Base-by-base conservation (phyloP, 1,284 basidiomycete genomes). In the Cerioporus squamosus region DNA sequence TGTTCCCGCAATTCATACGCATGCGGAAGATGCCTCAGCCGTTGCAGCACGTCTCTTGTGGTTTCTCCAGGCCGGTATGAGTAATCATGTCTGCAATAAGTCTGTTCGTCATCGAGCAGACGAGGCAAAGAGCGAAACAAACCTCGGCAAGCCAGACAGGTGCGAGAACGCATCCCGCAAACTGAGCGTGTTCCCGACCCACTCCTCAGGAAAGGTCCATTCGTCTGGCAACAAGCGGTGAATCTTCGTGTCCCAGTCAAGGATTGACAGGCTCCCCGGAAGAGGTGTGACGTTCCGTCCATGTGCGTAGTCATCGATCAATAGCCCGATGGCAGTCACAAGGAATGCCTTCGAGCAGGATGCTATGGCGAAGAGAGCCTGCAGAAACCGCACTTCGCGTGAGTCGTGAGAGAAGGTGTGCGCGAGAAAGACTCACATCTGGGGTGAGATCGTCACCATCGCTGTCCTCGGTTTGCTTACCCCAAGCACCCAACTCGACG, bases 291-390 rank as follows among this genome's bases (percentile, higher is more conserved):
- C 52, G 42, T 68, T 67, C n/a, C 64, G 56, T 5, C 62, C 66
- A 1, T 59, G 51, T 1, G 61, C 63, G 39, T 59, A 68, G 57
- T 68, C 67, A 10, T 68, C 62, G 24, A 68, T 67, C 15, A 68
- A 51, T 12, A 79, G 65, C 0, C 77, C 79, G 3, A 80, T 40
- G 0, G 77, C 66, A 2, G 74, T 62, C 0, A 72, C 68, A 0
- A 77, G 71, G 64, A 81, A 81, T 0, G 79, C 73, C 59, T 81
- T 82, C 1, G 79, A 78, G 63, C 77, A 79, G 15, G 79, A 81
- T 1, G 72, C 80, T 42, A 82, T 73, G 2, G 63, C 67, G 60
- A 80, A 79, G 23, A 76, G 62, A 0, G 77, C 73, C 79, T 80
- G 15, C 12, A 15, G 8, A 42, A 6, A n/a, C 8, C 26, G 55